Conservation (phyloP, 495 filamentous ascomycete species). For the Letharia lupina region DNA sequence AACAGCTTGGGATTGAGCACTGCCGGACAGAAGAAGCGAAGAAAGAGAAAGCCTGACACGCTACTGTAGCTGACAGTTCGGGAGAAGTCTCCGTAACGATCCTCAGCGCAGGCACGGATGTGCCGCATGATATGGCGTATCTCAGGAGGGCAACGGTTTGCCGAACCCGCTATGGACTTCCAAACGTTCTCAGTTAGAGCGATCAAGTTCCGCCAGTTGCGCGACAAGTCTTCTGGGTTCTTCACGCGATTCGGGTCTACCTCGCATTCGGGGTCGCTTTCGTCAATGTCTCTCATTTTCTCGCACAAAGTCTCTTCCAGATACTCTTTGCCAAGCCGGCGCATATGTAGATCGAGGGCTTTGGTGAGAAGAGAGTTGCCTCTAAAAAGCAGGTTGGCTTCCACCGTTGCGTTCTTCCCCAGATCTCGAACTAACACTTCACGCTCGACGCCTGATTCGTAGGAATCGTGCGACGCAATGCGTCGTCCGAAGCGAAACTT, state of each 20-base stretch:
- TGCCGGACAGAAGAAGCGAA: conserved; percentile 93
- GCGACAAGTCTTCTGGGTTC: conserved; percentile 62
- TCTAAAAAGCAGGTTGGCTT: conserved; percentile 91
- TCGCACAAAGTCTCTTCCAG: conserved; percentile 81
- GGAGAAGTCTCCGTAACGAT: conserved; percentile 92
- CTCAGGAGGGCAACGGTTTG: conserved; percentile 69
- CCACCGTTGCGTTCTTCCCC: conserved; percentile 50
- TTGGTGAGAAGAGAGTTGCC: conserved; percentile 94
- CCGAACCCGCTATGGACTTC: conserved; percentile 68
- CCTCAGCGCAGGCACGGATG: conserved; percentile 87
- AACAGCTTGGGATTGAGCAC: conserved; percentile 96
- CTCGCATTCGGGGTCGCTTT: conserved; percentile 84
- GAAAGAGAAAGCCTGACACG: conserved; percentile 92
- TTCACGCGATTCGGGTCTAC: conserved; percentile 77
- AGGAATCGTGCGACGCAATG: conserved; percentile 71
- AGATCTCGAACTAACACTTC: conserved; percentile 54
- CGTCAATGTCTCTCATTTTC: conserved; percentile 77
- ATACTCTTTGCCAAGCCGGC: conserved; percentile 86
- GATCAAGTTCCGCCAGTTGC: conserved; percentile 78
- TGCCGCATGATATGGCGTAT: conserved; percentile 83
- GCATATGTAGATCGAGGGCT: conserved; percentile 90
- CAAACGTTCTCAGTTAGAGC: conserved; percentile 72
- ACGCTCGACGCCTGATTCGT: conserved; percentile 51
- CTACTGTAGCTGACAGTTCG: conserved; percentile 91
- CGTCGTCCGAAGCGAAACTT: conserved; percentile 63